A percentile compares a stretch with the other conserved stretches of the same genome.
Evolutionary conservation across 805 yeast species (phyloP).

Genomic region (Nakazawaea anatomiae): DNA sequence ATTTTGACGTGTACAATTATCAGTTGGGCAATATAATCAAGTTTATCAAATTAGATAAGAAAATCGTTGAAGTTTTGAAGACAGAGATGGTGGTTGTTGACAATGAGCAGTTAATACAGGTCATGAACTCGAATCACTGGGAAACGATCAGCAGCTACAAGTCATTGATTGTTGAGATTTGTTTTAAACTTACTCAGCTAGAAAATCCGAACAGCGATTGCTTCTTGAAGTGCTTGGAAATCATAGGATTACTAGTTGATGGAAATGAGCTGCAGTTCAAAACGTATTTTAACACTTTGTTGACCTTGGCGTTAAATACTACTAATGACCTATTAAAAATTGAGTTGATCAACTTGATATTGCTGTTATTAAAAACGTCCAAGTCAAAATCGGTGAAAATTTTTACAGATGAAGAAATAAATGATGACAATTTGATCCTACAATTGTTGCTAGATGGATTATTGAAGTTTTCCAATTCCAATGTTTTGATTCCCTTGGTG

Average conservation of each 20-base stretch:
- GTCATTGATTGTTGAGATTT: constrained; percentile 40
- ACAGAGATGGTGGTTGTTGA: constrained; percentile 56
- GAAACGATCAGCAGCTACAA: constrained; percentile 54
- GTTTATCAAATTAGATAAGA: constrained; percentile 42
- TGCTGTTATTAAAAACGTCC: constrained; percentile 12
- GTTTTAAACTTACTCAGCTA: constrained; percentile 34
- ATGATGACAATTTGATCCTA: constrained; percentile 23
- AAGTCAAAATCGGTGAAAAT: constrained; percentile 22
- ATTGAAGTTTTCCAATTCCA: constrained; percentile 34
- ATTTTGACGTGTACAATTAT: constrained; percentile 58
- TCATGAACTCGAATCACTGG: constrained; percentile 38
- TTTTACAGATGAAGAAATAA: constrained; percentile 25
- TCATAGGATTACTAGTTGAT: constrained; percentile 38
- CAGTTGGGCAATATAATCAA: constrained; percentile 47
- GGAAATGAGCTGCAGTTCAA: constrained; percentile 54
- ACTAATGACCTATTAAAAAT: not conserved
- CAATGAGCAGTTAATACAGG: constrained; percentile 33
- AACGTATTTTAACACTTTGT: constrained; percentile 33
- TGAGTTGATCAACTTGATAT: constrained; percentile 14
- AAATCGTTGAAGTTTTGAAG: constrained; percentile 42
- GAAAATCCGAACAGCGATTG: constrained; percentile 14
- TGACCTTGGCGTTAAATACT: constrained; percentile 24
- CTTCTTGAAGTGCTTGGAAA: constrained; percentile 23
- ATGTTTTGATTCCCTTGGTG: constrained; percentile 41
- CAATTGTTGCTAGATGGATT: constrained; percentile 47